phyloP scores from a whole-genome alignment of 495 filamentous ascomycete species.

The Trypethelium eluteriae region DNA sequence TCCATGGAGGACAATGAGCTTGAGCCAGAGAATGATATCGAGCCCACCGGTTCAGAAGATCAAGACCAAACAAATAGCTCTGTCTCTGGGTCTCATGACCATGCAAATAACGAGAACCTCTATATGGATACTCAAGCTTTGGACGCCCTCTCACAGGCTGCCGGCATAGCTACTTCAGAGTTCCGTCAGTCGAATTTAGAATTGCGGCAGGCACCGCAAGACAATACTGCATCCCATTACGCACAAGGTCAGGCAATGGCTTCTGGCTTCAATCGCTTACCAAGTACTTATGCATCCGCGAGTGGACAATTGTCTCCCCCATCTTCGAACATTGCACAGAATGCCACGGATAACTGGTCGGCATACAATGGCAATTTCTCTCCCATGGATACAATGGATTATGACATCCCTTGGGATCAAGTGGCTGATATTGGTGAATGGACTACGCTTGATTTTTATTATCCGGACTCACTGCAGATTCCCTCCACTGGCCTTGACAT shows the following conservation, averaged over 20 bases:
- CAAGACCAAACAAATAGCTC: neutral
- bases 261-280: neutral
- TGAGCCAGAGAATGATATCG: neutral
- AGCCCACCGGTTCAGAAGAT: neutral
- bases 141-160: conserved; percentile 2
- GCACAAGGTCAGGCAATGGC: neutral
- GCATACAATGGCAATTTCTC: neutral
- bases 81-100: neutral
- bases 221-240: neutral
- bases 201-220: neutral
- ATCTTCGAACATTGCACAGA: neutral
- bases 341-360: neutral
- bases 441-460: conserved; percentile 1
- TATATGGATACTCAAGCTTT: conserved; percentile 6
- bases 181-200: neutral
- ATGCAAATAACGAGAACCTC: neutral
- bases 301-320: neutral
- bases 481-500: neutral
- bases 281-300: neutral
- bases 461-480: neutral
- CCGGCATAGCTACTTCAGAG: neutral
- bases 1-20: neutral
- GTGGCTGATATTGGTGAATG: neutral
- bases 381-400: neutral
- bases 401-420: neutral